Evolutionary conservation across 441 rosid genomes (phyloP).

Genomic region (Syzygium malaccense): DNA sequence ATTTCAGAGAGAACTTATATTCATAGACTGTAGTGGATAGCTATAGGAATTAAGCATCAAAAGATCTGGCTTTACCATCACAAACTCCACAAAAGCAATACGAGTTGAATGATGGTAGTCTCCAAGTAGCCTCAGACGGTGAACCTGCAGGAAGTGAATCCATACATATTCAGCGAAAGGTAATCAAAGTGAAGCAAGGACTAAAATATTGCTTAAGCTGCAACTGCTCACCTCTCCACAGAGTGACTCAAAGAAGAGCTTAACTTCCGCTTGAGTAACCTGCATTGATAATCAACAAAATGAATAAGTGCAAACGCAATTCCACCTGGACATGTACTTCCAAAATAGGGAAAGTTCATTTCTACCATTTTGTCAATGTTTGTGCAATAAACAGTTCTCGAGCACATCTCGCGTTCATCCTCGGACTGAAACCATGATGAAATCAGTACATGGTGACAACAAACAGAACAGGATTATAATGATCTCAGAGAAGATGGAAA

Average conservation of each 20-base stretch:
- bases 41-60: neutral
- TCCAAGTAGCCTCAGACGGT: slow-evolving; percentile 21
- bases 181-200: neutral
- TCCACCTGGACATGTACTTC: neutral
- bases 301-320: neutral
- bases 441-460: neutral
- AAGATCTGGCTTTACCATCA: neutral
- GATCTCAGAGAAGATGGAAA: neutral
- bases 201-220: neutral
- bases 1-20: neutral
- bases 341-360: neutral
- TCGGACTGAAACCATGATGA: slow-evolving; percentile 3
- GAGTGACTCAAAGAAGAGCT: slow-evolving; percentile 65
- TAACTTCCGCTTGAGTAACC: slow-evolving; percentile 81
- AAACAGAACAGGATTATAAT: neutral
- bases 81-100: neutral
- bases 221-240: slow-evolving; percentile 78
- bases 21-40: neutral
- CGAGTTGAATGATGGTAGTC: slow-evolving; percentile 2
- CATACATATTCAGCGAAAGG: neutral
- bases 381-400: slow-evolving; percentile 21
- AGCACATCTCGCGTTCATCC: slow-evolving; percentile 22
- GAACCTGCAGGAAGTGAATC: slow-evolving; percentile 45
- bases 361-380: slow-evolving; percentile 16
- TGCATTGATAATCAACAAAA: slow-evolving; percentile 18